These are phyloP conservation scores for Candida frijolesensis DNA, from an alignment of 1,139 yeast species.

Conservation along the genomic window DNA sequence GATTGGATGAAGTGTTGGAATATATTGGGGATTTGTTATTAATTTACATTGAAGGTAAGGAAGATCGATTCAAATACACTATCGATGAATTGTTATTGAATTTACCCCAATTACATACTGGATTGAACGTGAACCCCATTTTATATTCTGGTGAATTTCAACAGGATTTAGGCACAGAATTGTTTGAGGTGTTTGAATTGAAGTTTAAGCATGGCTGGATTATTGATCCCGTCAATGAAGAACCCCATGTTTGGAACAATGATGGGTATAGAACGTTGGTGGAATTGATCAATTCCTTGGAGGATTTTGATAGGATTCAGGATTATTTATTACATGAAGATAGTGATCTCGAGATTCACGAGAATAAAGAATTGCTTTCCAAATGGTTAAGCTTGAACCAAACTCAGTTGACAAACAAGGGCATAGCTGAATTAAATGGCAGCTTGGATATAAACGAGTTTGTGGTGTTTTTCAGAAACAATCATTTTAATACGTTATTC, in stretches of 20 bases:
- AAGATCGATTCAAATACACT: constrained; percentile 17
- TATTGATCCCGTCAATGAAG: constrained; percentile 23
- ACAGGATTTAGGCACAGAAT: constrained; percentile 34
- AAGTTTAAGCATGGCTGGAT: constrained; percentile 57
- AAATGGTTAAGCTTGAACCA: constrained; percentile 54
- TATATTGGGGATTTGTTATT: constrained; percentile 49
- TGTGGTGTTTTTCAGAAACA: constrained; percentile 77
- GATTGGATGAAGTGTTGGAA: constrained; percentile 37
- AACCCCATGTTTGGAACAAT: constrained; percentile 15
- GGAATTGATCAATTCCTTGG: constrained; percentile 27
- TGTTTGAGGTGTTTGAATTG: constrained; percentile 44
- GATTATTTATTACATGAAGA: constrained; percentile 33
- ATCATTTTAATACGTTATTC: constrained; percentile 76
- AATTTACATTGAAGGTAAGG: constrained; percentile 20
- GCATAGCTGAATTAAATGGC: constrained; percentile 50
- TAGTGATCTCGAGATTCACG: constrained; percentile 13
- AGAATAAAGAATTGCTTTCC: constrained; percentile 22
- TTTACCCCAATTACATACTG: constrained; percentile 70
- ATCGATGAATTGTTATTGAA: constrained; percentile 43
- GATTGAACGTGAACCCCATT: constrained; percentile 73
- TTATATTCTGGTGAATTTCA: constrained; percentile 64
- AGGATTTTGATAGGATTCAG: constrained; percentile 50
- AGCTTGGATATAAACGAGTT: constrained; percentile 43
- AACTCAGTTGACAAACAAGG: constrained; percentile 72
- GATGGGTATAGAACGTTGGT: constrained; percentile 24